These are phyloP conservation scores for Candida lessepsii DNA, from an alignment of 805 yeast genomes.

Conservation along the genomic window DNA sequence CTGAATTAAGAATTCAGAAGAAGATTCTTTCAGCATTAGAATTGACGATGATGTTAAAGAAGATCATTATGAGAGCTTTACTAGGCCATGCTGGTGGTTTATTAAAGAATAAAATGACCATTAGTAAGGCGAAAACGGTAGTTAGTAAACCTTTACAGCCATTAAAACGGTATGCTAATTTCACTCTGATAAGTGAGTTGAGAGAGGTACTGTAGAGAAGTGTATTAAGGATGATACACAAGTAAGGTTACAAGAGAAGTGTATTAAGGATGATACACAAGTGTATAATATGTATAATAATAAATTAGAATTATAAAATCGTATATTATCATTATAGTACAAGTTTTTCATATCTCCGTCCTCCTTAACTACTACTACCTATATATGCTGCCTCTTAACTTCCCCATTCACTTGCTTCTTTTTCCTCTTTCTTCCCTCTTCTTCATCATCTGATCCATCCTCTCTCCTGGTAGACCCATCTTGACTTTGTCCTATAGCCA, in stretches of 20 bases:
- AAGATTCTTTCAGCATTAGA: slow-evolving; percentile 35
- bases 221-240: too few species aligned
- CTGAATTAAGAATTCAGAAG: slow-evolving; percentile 31
- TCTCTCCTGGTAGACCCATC: slow-evolving; percentile 38
- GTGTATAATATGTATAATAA: too few species aligned
- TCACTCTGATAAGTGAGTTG: slow-evolving; percentile 24
- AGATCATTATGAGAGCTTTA: slow-evolving; percentile 30
- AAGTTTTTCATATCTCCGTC: too few species aligned
- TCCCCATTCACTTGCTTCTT: slow-evolving; percentile 42
- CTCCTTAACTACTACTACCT: too few species aligned
- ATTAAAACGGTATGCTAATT: slow-evolving; percentile 22
- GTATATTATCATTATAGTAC: too few species aligned
- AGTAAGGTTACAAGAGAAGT: too few species aligned
- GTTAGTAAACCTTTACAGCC: slow-evolving; percentile 23
- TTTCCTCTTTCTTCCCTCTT: slow-evolving; percentile 33
- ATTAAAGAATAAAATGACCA: slow-evolving; percentile 31
- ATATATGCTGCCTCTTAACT: slow-evolving; percentile 35
- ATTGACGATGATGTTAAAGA: slow-evolving; percentile 32
- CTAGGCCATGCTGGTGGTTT: slow-evolving; percentile 37
- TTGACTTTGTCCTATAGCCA: slow-evolving; percentile 58
- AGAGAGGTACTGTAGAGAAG: slow-evolving; percentile 9
- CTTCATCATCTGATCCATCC: slow-evolving; percentile 40
- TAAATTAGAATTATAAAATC: too few species aligned
- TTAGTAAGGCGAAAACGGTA: slow-evolving; percentile 11
- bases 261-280: too few species aligned